Conservation (phyloP, 2,329 filamentous ascomycete genomes). For the Botrytis tulipae region DNA sequence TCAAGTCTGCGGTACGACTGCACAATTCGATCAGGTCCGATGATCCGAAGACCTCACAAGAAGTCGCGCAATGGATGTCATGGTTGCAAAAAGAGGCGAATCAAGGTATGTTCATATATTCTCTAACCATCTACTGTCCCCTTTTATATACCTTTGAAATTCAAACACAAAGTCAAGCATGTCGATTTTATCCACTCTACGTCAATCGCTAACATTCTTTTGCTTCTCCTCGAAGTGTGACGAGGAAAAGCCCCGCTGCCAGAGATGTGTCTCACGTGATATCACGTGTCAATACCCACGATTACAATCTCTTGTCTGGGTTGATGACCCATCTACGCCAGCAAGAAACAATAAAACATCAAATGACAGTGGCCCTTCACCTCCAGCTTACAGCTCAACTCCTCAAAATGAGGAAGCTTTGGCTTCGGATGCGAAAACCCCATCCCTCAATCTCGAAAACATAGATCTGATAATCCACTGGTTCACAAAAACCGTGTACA, state of each 20-base stretch:
- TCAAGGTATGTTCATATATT: not conserved
- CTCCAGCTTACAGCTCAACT: not conserved
- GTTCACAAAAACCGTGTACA: constrained; percentile 7
- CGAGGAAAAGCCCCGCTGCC: not conserved
- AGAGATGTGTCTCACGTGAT: not conserved
- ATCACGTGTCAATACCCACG: not conserved
- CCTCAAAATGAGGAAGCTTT: not conserved
- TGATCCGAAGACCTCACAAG: not conserved
- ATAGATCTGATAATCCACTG: not conserved
- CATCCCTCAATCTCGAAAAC: not conserved
- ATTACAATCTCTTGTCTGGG: not conserved
- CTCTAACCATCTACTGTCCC: not conserved
- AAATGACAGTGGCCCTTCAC: not conserved
- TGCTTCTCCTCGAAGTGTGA: not conserved
- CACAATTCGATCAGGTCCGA: not conserved
- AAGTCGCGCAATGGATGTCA: not conserved
- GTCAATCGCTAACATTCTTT: not conserved
- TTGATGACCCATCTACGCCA: not conserved
- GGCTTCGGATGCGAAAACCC: not conserved
- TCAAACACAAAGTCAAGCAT: not conserved
- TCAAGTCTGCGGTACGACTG: not conserved
- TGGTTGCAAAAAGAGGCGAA: not conserved
- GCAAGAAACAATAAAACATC: too few species aligned
- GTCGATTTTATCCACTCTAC: not conserved
- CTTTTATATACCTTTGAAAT: not conserved